Evolutionary conservation across 2,329 filamentous ascomycete species (phyloP).

Genomic region (Talaromyces amestolkiae): DNA sequence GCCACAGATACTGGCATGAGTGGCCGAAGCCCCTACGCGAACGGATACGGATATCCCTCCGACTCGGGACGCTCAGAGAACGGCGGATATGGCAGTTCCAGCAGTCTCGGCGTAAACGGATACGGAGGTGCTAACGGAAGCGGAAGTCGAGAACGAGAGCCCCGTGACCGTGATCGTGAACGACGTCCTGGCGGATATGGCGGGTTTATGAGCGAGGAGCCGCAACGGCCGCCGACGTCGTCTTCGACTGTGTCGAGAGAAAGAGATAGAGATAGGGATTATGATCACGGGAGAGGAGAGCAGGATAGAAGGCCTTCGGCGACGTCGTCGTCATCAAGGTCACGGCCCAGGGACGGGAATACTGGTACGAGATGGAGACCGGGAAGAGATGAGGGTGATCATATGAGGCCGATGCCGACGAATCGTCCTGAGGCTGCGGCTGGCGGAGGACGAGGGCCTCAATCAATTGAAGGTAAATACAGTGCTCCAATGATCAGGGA

Average conservation of each 20-base stretch:
- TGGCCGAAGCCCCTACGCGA: constrained; percentile 28
- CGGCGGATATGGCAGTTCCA: constrained; percentile 29
- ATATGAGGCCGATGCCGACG: constrained; percentile 23
- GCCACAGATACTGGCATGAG: constrained; percentile 20
- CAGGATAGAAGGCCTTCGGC: constrained; percentile 28
- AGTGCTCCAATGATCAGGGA: not conserved
- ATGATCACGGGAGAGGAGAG: constrained; percentile 20
- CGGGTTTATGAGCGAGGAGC: constrained; percentile 39
- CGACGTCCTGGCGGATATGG: constrained; percentile 46
- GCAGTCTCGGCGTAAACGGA: constrained; percentile 33
- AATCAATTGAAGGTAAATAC: constrained; percentile 37
- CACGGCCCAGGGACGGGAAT: constrained; percentile 35
- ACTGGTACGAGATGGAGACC: constrained; percentile 27
- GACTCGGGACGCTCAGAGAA: constrained; percentile 37
- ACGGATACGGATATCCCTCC: constrained; percentile 38
- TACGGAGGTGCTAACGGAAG: constrained; percentile 28
- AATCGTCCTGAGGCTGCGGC: constrained; percentile 22
- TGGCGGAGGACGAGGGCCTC: constrained; percentile 26
- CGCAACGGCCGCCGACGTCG: constrained; percentile 28
- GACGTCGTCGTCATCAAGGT: constrained; percentile 32
- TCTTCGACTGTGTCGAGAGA: constrained; percentile 31
- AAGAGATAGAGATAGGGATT: constrained; percentile 16
- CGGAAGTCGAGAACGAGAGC: constrained; percentile 28
- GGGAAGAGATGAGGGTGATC: constrained; percentile 28
- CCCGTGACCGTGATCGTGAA: constrained; percentile 27